A percentile compares a stretch with the other conserved stretches of the same genome.
These are phyloP conservation scores for Starmera quercuum DNA, from an alignment of 805 yeast species.

Conservation along the genomic window DNA sequence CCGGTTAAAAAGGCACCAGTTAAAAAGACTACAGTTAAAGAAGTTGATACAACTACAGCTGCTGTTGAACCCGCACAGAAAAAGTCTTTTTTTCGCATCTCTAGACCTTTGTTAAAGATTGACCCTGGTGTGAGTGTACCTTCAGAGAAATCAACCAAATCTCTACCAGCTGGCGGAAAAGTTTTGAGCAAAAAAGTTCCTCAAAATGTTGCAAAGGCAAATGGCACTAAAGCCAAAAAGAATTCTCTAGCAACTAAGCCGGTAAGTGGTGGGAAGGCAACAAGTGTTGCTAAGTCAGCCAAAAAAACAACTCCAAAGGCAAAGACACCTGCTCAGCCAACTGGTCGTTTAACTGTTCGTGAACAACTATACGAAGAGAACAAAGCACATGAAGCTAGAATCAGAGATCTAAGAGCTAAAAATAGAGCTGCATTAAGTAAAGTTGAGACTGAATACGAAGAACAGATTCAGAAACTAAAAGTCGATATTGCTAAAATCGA, in stretches of 20 bases:
- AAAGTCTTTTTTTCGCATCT: no score
- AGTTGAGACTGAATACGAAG: conserved; percentile 13
- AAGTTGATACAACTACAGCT: no score
- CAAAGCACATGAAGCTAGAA: conserved; percentile 10
- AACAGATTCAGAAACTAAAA: conserved; percentile 14
- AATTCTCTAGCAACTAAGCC: not conserved
- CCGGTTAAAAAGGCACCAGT: not conserved
- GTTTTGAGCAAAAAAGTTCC: no score
- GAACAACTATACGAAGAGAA: conserved; percentile 13
- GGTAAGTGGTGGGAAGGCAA: not conserved
- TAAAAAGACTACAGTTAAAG: no score
- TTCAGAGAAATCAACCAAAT: no score
- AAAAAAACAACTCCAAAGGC: not conserved
- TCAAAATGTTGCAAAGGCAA: not conserved
- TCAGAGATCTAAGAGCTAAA: conserved; percentile 10
- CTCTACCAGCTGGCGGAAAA: no score
- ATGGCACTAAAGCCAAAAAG: not conserved
- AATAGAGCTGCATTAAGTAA: conserved; percentile 10
- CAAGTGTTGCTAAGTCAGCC: not conserved
- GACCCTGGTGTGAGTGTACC: no score
- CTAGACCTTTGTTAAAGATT: no score
- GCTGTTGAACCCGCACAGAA: no score
- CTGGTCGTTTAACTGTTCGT: conserved; percentile 6
- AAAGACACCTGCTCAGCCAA: conserved; percentile 2
- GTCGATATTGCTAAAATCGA: conserved; percentile 16